Evolutionary conservation across 1,284 basidiomycete genomes (phyloP), one percentile per base, ranked within the genome.

Genomic region (Waitea zeae): DNA sequence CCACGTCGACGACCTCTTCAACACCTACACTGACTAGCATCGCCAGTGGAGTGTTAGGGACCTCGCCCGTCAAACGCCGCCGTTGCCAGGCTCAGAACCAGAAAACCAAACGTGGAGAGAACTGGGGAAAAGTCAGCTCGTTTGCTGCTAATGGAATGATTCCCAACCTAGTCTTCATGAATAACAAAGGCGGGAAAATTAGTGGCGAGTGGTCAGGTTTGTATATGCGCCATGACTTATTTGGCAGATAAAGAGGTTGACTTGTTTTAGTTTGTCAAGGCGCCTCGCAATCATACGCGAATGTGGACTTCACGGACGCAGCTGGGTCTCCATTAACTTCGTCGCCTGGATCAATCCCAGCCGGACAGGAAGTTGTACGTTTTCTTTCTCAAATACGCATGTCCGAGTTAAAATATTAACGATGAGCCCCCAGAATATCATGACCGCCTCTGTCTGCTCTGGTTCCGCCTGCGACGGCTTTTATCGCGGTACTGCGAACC

Each of bases 111-210:
- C n/a, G n/a, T n/a, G n/a, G n/a, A n/a, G n/a, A n/a, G n/a, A n/a
- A n/a, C 12, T 52, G 50, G 50, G 39, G 39, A 29, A 41, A 41
- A 37, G 37, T 34, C 15, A 52, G 50, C 31, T 41, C 43, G 5
- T 52, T 46, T 46, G 38, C 37, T 2, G 35, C 42, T 4, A 46
- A 43, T 28, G 33, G 41, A 33, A 15, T 38, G 14, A 42, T 46
- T 14, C 36, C 40, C n/a, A 52, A 52, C 40, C 35, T 52, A 19
- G 50, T 52, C 17, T 52, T 50, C 39, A 52, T 52, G 50, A 49
- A 49, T 42, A 52, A 52, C 45, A 38, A 42, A 20, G 50, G 50
- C 13, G 50, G 50, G 3, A 42, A 39, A 11, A 40, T 37, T 12
- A 49, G 48, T 24, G 50, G 50, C 30, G 44, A 40, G 28, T 52